Percentiles rank a stretch among this genome's conserved stretches.
These are phyloP conservation scores for Raphanus hybrid DNA, from an alignment of 441 rosid genomes.

Conservation along the genomic window DNA sequence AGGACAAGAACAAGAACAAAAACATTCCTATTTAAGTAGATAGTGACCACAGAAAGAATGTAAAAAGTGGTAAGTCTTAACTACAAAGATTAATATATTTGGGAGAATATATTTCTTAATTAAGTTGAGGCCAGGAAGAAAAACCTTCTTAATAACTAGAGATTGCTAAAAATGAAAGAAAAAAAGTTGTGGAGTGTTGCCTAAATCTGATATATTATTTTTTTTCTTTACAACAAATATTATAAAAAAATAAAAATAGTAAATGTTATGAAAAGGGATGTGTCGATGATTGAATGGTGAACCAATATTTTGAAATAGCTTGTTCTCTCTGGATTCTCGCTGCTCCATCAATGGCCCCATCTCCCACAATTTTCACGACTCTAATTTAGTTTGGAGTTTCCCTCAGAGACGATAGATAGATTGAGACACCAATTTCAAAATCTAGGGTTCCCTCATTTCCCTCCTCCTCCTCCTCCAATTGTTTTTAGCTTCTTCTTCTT, in stretches of 20 bases:
- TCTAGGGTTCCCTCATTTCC: conserved; percentile 35
- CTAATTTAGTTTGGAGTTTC: conserved; percentile 21
- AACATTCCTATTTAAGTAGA: not conserved
- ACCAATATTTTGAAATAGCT: not conserved
- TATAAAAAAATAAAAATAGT: not conserved
- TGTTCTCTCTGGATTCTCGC: conserved; percentile 31
- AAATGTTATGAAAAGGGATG: conserved; percentile 22
- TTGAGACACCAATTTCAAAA: conserved; percentile 4
- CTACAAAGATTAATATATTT: not conserved
- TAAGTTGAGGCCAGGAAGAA: not conserved
- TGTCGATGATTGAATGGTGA: conserved; percentile 40
- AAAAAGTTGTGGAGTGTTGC: no score
- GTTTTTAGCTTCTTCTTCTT: not conserved
- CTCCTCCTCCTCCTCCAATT: not conserved
- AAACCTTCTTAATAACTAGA: not conserved
- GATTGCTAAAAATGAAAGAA: no score
- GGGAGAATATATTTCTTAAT: not conserved
- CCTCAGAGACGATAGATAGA: conserved; percentile 14
- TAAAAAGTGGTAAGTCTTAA: not conserved
- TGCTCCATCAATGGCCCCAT: conserved; percentile 44
- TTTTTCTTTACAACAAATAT: not conserved
- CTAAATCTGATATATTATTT: no score
- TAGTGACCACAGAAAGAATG: not conserved
- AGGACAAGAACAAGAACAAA: not conserved
- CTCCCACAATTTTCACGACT: conserved; percentile 36